Conservation (phyloP, 2,329 filamentous ascomycete species). For the Fusarium goolgardi region DNA sequence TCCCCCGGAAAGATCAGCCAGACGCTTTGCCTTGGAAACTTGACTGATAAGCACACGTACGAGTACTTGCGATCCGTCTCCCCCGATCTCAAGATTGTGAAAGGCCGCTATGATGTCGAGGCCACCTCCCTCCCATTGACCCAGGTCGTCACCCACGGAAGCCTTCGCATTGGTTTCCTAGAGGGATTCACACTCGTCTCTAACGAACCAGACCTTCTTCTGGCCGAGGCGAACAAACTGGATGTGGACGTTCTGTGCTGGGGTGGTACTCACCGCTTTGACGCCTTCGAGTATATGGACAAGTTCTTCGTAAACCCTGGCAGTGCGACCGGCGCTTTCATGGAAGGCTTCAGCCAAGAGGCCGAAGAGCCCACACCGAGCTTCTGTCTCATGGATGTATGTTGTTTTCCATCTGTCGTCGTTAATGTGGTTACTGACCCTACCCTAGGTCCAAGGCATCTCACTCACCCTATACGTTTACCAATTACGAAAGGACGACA, state of each 20-base stretch:
- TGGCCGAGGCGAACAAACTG: slow-evolving; percentile 75
- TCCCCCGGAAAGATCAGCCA: slow-evolving; percentile 86
- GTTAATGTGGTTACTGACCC: slow-evolving; percentile 36
- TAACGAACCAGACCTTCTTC: slow-evolving; percentile 72
- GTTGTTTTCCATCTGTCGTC: slow-evolving; percentile 54
- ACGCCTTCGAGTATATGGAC: slow-evolving; percentile 79
- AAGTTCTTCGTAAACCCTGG: slow-evolving; percentile 79
- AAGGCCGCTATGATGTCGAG: slow-evolving; percentile 74
- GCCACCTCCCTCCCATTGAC: slow-evolving; percentile 73
- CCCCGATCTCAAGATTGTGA: slow-evolving; percentile 77
- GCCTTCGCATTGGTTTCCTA: slow-evolving; percentile 73
- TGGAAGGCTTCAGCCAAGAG: slow-evolving; percentile 67
- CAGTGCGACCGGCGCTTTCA: slow-evolving; percentile 72
- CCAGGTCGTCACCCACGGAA: slow-evolving; percentile 74
- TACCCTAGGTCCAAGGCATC: slow-evolving; percentile 86
- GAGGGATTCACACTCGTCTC: slow-evolving; percentile 77
- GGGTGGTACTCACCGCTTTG: slow-evolving; percentile 75
- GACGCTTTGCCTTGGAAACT: slow-evolving; percentile 82
- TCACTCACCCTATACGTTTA: slow-evolving; percentile 97
- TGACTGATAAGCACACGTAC: slow-evolving; percentile 83
- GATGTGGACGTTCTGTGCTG: slow-evolving; percentile 77
- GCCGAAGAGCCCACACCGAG: slow-evolving; percentile 84
- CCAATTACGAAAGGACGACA: slow-evolving; percentile 80
- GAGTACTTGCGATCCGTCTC: slow-evolving; percentile 81
- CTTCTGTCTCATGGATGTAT: slow-evolving; percentile 97